These are phyloP conservation scores for Boeremia exigua DNA, from an alignment of 2,329 filamentous ascomycete genomes.

Conservation along the genomic window DNA sequence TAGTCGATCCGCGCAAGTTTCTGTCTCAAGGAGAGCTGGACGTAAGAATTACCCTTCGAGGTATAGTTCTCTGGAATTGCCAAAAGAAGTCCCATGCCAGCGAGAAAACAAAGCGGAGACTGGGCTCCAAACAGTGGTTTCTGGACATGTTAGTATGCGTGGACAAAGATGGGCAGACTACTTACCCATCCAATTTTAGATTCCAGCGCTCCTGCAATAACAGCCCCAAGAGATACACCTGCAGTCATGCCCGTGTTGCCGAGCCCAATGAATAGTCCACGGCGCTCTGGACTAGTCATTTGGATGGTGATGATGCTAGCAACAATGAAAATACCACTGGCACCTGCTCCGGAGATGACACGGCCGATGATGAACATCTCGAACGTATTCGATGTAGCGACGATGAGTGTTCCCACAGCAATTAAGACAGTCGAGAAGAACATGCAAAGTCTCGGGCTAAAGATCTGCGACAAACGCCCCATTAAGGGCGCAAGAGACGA, in stretches of 20 bases:
- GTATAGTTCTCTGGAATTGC: conserved; percentile 63
- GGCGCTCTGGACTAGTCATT: conserved; percentile 67
- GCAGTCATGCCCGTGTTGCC: conserved; percentile 75
- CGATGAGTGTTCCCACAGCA: conserved; percentile 68
- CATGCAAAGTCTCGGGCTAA: conserved; percentile 71
- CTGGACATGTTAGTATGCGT: conserved; percentile 50
- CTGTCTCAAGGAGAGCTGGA: conserved; percentile 49
- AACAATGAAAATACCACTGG: conserved; percentile 74
- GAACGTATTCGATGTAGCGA: conserved; percentile 66
- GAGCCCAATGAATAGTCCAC: conserved; percentile 76
- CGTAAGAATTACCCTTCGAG: conserved; percentile 46
- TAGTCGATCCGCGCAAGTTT: conserved; percentile 77
- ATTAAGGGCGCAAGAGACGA: conserved; percentile 70
- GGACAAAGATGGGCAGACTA: background rate
- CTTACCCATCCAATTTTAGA: conserved; percentile 72
- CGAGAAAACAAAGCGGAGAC: conserved; percentile 66
- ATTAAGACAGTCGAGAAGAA: conserved; percentile 66
- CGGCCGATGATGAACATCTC: conserved; percentile 71
- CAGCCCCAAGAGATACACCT: conserved; percentile 73
- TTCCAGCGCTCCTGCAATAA: conserved; percentile 71
- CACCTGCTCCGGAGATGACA: conserved; percentile 71
- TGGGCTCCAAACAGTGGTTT: conserved; percentile 76
- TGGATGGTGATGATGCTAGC: conserved; percentile 79
- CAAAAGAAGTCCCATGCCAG: conserved; percentile 67
- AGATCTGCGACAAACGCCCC: conserved; percentile 75